A percentile compares a stretch with the other conserved stretches of the same genome.
phyloP scores from a whole-genome alignment of 257 asterid genomes.

The Nicotiana otophora region DNA sequence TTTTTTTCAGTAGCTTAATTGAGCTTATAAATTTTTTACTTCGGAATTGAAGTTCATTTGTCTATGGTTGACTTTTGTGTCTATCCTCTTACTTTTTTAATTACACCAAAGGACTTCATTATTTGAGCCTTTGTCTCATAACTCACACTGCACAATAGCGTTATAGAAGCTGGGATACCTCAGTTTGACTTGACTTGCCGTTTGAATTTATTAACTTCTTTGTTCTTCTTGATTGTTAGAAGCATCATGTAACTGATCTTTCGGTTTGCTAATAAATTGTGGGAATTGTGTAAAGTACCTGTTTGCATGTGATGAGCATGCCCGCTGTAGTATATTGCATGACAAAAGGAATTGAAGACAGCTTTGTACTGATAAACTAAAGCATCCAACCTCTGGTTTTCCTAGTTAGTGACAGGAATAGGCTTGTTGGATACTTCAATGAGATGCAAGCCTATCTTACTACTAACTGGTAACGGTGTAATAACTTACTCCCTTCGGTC shows the following conservation, averaged over 20 bases:
- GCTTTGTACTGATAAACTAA: background rate
- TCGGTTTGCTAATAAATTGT: background rate
- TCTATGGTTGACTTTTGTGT: background rate
- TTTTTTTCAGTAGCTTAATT: constrained; percentile 31
- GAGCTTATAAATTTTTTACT: background rate
- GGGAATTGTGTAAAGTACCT: background rate
- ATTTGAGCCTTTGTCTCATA: background rate
- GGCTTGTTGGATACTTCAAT: background rate
- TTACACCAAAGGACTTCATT: background rate
- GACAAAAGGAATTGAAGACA: background rate
- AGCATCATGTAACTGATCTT: background rate
- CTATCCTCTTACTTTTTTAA: background rate
- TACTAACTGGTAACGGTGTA: background rate
- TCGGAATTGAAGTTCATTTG: background rate
- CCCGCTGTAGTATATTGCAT: background rate
- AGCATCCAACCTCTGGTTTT: background rate
- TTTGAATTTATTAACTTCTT: background rate
- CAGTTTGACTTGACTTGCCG: background rate
- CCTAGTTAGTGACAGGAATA: background rate
- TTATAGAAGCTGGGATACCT: background rate
- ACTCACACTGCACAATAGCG: background rate
- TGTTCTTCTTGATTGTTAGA: background rate
- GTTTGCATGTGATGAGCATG: background rate
- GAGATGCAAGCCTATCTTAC: background rate
- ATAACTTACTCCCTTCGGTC: background rate